Conservation (phyloP, 148 eudicot genomes). For the Euryodendron excelsum region DNA sequence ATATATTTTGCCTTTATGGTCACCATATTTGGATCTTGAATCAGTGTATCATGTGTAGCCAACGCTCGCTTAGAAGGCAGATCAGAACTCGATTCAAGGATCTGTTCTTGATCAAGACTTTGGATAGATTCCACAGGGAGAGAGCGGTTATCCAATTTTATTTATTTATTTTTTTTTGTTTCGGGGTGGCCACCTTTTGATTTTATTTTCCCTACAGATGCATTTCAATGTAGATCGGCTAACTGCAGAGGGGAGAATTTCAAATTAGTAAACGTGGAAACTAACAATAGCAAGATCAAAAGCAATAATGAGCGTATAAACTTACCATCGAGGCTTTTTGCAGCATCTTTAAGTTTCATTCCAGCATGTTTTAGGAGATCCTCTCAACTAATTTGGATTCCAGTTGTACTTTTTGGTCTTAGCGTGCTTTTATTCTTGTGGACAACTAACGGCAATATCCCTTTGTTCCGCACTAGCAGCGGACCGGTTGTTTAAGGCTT, state of each 20-base stretch:
- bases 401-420: too few species aligned
- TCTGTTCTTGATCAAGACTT: background rate
- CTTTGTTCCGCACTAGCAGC: too few species aligned
- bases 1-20: slow-evolving; percentile 28
- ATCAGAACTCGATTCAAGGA: background rate
- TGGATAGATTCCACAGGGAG: background rate
- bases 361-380: too few species aligned
- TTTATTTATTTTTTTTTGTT: slow-evolving; percentile 18
- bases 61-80: slow-evolving; percentile 27
- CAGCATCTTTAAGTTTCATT: too few species aligned
- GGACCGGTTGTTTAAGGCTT: too few species aligned
- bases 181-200: slow-evolving; percentile 21
- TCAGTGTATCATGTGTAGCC: slow-evolving; percentile 25
- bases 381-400: too few species aligned
- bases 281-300: background rate
- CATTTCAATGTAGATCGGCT: slow-evolving; percentile 32
- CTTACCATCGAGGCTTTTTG: too few species aligned
- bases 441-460: too few species aligned
- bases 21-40: slow-evolving; percentile 50
- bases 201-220: slow-evolving; percentile 14
- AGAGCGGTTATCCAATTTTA: background rate
- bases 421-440: too few species aligned
- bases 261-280: background rate
- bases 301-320: too few species aligned
- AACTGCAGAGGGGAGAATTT: slow-evolving; percentile 19